Percentiles rank a stretch among this genome's conserved stretches.
phyloP scores from a whole-genome alignment of 2,329 filamentous ascomycete species.

The Malbranchea cinnamomea region DNA sequence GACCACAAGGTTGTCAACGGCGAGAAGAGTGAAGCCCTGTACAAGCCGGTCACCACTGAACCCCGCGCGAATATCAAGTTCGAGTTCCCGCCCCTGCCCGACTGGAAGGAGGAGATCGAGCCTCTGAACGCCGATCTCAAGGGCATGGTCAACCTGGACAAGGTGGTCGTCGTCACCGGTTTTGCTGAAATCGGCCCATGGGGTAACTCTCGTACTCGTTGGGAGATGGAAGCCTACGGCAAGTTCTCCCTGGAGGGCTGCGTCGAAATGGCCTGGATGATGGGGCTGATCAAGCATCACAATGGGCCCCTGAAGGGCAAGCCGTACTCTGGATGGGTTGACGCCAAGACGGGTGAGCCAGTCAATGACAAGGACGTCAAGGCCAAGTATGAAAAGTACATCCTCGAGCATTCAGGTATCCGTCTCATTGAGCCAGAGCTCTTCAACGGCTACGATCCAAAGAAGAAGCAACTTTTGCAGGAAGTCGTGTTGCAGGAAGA shows the following conservation, averaged over 20 bases:
- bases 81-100: constrained; percentile 76
- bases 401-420: constrained; percentile 92
- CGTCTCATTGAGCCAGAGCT: constrained; percentile 95
- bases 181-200: constrained; percentile 93
- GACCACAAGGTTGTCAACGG: constrained; percentile 98
- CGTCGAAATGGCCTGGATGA: constrained; percentile 99
- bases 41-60: constrained; percentile 86
- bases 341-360: constrained; percentile 82
- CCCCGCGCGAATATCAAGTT: constrained; percentile 97
- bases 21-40: constrained; percentile 76
- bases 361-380: constrained; percentile 98
- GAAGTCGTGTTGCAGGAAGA: constrained; percentile 97
- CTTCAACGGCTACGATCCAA: constrained; percentile 92
- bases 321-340: constrained; percentile 90
- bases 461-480: constrained; percentile 95
- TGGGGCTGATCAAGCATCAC: constrained; percentile 98
- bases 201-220: constrained; percentile 95
- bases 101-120: constrained; percentile 83
- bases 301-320: constrained; percentile 93
- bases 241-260: constrained; percentile 96
- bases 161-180: constrained; percentile 92
- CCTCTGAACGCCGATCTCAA: constrained; percentile 79
- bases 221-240: constrained; percentile 98
- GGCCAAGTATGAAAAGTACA: constrained; percentile 90
- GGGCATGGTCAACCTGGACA: constrained; percentile 97